Base-by-base conservation (phyloP, 129 eudicot genomes). In the Deinandra increscens region DNA sequence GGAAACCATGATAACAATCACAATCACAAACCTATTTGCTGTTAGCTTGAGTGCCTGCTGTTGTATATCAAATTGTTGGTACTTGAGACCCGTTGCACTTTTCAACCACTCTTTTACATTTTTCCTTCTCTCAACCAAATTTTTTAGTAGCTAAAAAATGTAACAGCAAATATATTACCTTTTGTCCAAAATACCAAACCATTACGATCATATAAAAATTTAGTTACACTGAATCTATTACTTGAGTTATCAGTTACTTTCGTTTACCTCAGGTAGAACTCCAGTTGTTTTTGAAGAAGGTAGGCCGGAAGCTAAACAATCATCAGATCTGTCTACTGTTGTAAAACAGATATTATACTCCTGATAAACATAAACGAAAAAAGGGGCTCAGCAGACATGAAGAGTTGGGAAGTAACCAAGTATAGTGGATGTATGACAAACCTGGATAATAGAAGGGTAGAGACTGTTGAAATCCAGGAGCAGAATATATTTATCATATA, bases 361-460 rank as follows among this genome's bases (percentile, higher is more conserved):
- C 99, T 94, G 79, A 72, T 62, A 23, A 37, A 54, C 44, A 72
- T 42, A 79, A 61, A 34, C 29, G 20, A 36, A 23, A 36, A 60
- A 49, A n/a, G 17, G 61, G 64, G 33, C 10, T 49, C 78, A 45
- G 58, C 65, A 31, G 7, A 44, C 4, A 49, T 64, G 42, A 18
- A 38, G 44, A 68, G 71, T 37, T 66, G 60, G 53, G 31, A 61
- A 18, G 29, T 53, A 33, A 60, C 7, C 1, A 15, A 41, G 50
- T 9, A 50, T 62, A 36, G 50, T 64, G 68, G 71, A 72, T 72
- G 70, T 38, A 69, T 42, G 44, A 60, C 79, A 43, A 18, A 90
- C 99, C 99, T 94, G 99, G 75, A 94, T 94, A 68, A 94, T 94
- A 45, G 99, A 94, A 61, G 99, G 99, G 83, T 94, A 94, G 60